Evolutionary conservation across 2,329 filamentous ascomycete genomes (phyloP), one percentile per base, ranked within the genome.

Genomic region (Ceratocystis papillata): DNA sequence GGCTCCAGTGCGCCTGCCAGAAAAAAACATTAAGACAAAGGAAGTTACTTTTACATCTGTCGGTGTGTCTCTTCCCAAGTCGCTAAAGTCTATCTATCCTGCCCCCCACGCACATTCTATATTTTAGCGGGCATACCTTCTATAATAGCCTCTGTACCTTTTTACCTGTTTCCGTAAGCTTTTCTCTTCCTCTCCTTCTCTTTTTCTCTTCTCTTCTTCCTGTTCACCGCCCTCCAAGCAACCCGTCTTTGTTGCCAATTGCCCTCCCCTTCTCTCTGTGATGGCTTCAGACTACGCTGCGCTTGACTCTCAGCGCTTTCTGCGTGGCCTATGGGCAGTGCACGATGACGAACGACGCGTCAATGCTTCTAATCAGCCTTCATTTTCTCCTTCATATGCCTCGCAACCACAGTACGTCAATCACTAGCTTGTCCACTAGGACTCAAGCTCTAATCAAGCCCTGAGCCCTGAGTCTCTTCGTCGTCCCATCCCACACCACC

Each of bases 241-340:
- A 59, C 1, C 28, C 33, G n/a, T 55, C 30, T 33, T 30, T 12
- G 33, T 4, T 8, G 44, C 15, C 22, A 15, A 6, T 7, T 50
- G 33, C 28, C 17, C 20, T 17, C 30, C 8, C 8, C n/a, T 22
- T 50, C 15, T 20, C 20, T 12, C 48, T 20, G 17, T 44, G 25
- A 63, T 63, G 61, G 61, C 44, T 45, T 46, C 61, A 46, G 53
- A 57, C 44, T 45, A 62, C 46, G 17, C 45, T 48, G 63, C 53
- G 15, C 61, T 63, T 63, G 17, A 63, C 12, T 59, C 60, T 44
- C 48, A 59, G 65, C 65, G 65, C 22, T 67, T 63, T 57, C 60
- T 67, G 46, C 48, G 46, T 48, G 61, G 50, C n/a, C 30, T 67
- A 22, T 63, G 48, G 60, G 33, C 60, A n/a, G 50, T 15, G 20